Evolutionary conservation across 495 filamentous ascomycete species (phyloP), one percentile per base, ranked within the genome.

Genomic region (Tuber indicum): DNA sequence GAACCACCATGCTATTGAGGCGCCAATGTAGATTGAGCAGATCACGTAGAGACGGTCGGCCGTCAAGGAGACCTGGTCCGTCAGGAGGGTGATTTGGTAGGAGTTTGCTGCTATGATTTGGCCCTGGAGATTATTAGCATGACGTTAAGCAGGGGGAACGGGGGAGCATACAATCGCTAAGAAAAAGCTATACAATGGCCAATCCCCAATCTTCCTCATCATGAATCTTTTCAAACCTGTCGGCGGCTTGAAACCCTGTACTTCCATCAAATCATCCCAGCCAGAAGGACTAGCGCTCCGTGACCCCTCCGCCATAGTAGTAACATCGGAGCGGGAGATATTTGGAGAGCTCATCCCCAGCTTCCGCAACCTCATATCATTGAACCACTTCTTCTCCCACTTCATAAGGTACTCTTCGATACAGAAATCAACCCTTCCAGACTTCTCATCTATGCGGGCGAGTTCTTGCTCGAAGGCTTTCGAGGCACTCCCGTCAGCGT

Each of bases 171-270:
- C 58, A 82, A 92, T 85, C 71, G 90, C 90, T 26, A 92, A 86
- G 62, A 93, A 85, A 75, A 94, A 87, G 8, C 91, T 89, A 84
- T 94, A 94, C 12, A 93, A 77, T 0, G 92, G 92, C 92, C 92
- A 94, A 78, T 91, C 89, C 26, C 86, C 84, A 66, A 87, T 76
- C 39, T 85, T 84, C 75, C 79, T 81, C 75, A 83, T 79, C 70
- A 88, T 74, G 46, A 86, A 46, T 72, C 88, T 90, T 78, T 87
- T 89, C 23, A 93, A 76, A 0, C 91, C 91, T 5, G 87, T 90
- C 5, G 91, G 91, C 44, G 91, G 89, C 70, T 89, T 85, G 83
- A 92, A 93, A 74, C 89, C 87, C 21, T 86, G 85, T 21, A 90
- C 89, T 44, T 93, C 86, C 76, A 89, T 82, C 81, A 92, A 93